A percentile compares a stretch with the other conserved stretches of the same genome.
These are phyloP conservation scores for Triticum turgidum DNA, from an alignment of 176 grass and related monocot genomes.

Conservation along the genomic window DNA sequence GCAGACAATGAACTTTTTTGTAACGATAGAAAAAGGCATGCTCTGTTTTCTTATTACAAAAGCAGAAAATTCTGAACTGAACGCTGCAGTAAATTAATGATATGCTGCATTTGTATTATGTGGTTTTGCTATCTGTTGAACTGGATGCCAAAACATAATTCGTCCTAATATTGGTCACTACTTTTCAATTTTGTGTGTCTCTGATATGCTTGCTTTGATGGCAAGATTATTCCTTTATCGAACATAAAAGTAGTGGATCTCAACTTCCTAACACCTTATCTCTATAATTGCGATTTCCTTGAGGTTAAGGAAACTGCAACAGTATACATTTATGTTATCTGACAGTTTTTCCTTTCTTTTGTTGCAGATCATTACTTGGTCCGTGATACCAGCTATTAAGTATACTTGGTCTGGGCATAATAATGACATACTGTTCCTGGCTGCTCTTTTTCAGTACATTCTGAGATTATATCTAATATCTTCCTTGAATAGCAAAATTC, in stretches of 20 bases:
- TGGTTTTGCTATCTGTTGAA: background rate
- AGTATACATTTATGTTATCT: conserved; percentile 13
- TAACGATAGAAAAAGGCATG: background rate
- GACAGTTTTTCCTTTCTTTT: conserved; percentile 10
- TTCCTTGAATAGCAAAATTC: conserved; percentile 79
- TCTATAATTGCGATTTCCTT: background rate
- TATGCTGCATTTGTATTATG: background rate
- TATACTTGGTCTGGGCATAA: conserved; percentile 71
- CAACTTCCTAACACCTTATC: background rate
- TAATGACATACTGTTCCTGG: conserved; percentile 68
- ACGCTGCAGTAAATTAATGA: background rate
- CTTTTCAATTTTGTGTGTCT: background rate
- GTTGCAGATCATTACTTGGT: conserved; percentile 87
- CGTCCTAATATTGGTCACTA: background rate
- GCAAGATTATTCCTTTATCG: background rate
- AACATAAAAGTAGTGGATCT: conserved; percentile 7
- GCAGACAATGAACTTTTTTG: background rate
- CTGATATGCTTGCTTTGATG: background rate
- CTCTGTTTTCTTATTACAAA: background rate
- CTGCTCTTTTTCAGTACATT: conserved; percentile 75
- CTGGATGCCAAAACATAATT: background rate
- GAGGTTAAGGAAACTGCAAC: conserved; percentile 10
- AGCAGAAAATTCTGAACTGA: background rate
- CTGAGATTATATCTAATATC: conserved; percentile 89
- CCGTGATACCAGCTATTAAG: conserved; percentile 72